Base-by-base conservation (phyloP, 2,329 filamentous ascomycete genomes). In the Aspergillus puulaauensis region DNA sequence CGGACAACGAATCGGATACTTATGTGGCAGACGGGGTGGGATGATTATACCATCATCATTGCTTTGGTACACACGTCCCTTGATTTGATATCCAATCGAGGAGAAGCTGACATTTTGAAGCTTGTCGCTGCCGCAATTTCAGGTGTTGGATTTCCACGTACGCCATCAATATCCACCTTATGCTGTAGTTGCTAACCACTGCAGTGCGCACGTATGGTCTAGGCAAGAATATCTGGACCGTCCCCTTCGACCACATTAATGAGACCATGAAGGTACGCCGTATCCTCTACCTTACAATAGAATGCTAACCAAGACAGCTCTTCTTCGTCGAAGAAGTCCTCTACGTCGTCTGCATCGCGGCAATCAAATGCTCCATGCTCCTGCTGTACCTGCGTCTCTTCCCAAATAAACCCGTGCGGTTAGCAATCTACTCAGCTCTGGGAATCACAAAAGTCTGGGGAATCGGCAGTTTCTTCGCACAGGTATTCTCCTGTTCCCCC, bases 331-430 rank as follows among this genome's bases (percentile, higher is more conserved):
- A 43, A 23, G 44, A 51, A 37, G 14, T 39, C 27, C 27, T 56
- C 15, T 56, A 56, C 46, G 35, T 24, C 6, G 15, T 23, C 8
- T 43, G 35, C 46, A 41, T 48, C 17, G 47, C 40, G 1, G 2
- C 35, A 2, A 51, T 48, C 8, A 56, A 56, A n/a, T 4, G 23
- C 4, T 49, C 54, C 39, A 21, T 56, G 37, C 54, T 56, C 21
- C 33, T 49, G 8, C 47, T 56, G n/a, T 56, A 56, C 44, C 53
- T 56, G 0, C 46, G 54, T 7, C 35, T 56, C 8, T 56, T 56
- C 40, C 53, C 54, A 3, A 46, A 17, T 6, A 12, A 3, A 11
- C 8, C 6, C 3, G 14, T 50, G 9, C 45, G 53, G 1, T 12
- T 6, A 35, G 37, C 45, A 2, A 33, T 55, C 39, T 44, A n/a